A percentile compares a stretch with the other conserved stretches of the same genome.
Evolutionary conservation across 768 basidiomycete genomes (phyloP).

Genomic region (Gyrodon lividus): DNA sequence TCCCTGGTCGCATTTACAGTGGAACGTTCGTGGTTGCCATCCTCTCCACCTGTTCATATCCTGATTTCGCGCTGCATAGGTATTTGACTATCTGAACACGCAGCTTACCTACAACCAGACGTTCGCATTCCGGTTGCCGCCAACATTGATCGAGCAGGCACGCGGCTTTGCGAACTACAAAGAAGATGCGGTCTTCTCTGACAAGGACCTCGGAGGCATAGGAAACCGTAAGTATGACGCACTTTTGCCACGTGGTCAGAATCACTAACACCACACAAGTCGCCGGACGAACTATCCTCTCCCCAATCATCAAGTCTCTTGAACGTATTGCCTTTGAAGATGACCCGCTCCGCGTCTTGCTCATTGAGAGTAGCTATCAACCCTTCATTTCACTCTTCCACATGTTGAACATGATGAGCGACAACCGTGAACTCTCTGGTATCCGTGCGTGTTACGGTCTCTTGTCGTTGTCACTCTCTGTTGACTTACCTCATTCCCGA

Average conservation of each 20-base stretch:
- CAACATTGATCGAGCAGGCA: constrained; percentile 69
- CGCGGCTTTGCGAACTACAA: constrained; percentile 74
- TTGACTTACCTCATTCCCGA: background rate
- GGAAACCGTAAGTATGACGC: constrained; percentile 62
- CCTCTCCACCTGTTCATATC: background rate
- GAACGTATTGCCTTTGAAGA: constrained; percentile 75
- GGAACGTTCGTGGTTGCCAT: constrained; percentile 56
- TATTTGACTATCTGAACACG: constrained; percentile 79
- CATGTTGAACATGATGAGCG: constrained; percentile 56
- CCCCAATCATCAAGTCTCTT: constrained; percentile 67
- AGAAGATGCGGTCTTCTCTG: constrained; percentile 73
- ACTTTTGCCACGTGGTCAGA: background rate
- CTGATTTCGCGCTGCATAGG: constrained; percentile 36
- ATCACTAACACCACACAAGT: constrained; percentile 47
- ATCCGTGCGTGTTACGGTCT: constrained; percentile 53
- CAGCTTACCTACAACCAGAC: constrained; percentile 79
- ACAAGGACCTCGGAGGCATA: constrained; percentile 56
- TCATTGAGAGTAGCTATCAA: constrained; percentile 81
- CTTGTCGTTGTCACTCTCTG: background rate
- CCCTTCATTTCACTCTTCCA: constrained; percentile 85
- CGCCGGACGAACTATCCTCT: constrained; percentile 74
- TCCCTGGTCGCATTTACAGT: constrained; percentile 41
- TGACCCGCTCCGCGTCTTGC: constrained; percentile 73
- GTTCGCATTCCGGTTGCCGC: constrained; percentile 74
- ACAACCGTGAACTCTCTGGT: constrained; percentile 53